These are phyloP conservation scores for Populus deltoides DNA, from an alignment of 345 rosid genomes.

Conservation along the genomic window DNA sequence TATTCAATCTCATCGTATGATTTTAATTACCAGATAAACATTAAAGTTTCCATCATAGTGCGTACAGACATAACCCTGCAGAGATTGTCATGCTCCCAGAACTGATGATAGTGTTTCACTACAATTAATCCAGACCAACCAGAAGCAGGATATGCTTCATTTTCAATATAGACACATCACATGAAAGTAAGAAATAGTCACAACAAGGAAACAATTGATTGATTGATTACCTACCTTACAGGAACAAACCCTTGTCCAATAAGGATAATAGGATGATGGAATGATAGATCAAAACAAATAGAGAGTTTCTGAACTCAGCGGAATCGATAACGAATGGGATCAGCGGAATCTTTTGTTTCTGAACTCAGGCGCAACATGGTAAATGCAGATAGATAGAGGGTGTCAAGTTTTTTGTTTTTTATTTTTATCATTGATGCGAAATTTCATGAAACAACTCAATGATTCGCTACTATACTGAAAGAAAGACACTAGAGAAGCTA, in stretches of 20 bases:
- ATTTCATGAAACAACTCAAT: background rate
- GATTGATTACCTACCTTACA: too few species aligned
- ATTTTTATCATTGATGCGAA: background rate
- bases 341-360: too few species aligned
- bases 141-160: background rate
- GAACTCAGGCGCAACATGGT: background rate
- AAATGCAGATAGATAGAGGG: background rate
- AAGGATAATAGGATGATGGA: too few species aligned
- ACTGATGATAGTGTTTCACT: background rate
- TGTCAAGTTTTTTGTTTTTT: background rate
- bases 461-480: background rate
- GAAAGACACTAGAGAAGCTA: background rate
- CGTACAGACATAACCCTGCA: background rate
- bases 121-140: background rate
- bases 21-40: background rate
- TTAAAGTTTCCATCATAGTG: background rate
- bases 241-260: too few species aligned
- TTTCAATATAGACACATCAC: background rate
- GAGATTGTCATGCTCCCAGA: background rate
- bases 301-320: background rate
- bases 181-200: background rate
- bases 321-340: background rate
- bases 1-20: background rate
- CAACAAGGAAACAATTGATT: too few species aligned
- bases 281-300: background rate